phyloP scores from a whole-genome alignment of 2,329 filamentous ascomycete genomes.

The Claviceps purpurea region DNA sequence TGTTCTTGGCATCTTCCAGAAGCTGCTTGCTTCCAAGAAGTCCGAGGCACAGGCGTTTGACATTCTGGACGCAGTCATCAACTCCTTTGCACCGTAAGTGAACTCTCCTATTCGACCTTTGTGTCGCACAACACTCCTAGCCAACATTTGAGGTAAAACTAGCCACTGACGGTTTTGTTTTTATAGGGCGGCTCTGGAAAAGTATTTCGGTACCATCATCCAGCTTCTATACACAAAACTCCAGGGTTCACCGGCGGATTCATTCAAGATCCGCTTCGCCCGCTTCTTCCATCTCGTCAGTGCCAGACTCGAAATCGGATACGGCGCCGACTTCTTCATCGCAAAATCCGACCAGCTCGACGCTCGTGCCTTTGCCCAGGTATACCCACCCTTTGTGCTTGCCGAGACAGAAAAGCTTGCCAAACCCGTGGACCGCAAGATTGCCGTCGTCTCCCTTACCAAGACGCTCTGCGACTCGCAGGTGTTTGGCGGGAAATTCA shows the following conservation, averaged over 20 bases:
- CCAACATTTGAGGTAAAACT: neutral
- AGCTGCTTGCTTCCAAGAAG: conserved; percentile 65
- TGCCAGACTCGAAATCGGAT: conserved; percentile 62
- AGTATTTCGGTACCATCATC: conserved; percentile 69
- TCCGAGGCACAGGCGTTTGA: conserved; percentile 84
- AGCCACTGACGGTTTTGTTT: neutral
- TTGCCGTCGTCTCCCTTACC: conserved; percentile 82
- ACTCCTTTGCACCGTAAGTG: conserved; percentile 57
- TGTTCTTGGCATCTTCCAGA: conserved; percentile 92
- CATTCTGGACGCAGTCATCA: conserved; percentile 68
- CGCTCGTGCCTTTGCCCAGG: conserved; percentile 61
- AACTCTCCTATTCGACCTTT: neutral
- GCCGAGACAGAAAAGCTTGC: conserved; percentile 80
- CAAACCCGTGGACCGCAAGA: conserved; percentile 80
- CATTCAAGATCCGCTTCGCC: conserved; percentile 74
- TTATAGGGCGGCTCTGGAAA: conserved; percentile 48
- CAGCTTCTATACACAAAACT: conserved; percentile 69
- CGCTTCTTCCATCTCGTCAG: conserved; percentile 91
- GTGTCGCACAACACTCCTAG: neutral
- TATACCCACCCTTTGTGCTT: conserved; percentile 80
- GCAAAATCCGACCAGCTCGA: conserved; percentile 72
- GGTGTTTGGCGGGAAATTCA: conserved; percentile 68
- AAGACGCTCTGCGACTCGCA: conserved; percentile 81
- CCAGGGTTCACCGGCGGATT: conserved; percentile 57
- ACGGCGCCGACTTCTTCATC: conserved; percentile 88